Conservation (phyloP, 805 yeast species). For the Wickerhamomyces silvicola region DNA sequence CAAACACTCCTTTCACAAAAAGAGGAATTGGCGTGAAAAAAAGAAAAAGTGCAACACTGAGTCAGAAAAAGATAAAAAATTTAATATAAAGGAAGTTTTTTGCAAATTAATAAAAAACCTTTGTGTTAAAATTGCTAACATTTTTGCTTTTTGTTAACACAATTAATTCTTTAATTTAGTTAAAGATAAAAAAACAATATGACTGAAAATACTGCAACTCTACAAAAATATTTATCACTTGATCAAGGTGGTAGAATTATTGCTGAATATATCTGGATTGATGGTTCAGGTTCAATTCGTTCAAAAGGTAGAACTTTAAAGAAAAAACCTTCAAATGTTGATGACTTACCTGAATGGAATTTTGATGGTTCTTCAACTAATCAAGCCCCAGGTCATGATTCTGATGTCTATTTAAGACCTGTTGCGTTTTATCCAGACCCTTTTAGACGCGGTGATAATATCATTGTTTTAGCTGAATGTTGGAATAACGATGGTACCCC, state of each 20-base stretch:
- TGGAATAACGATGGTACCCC: slow-evolving; percentile 99
- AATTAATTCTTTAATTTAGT: background rate
- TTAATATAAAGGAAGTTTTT: too few species aligned
- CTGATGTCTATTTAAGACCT: slow-evolving; percentile 94
- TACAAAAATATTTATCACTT: slow-evolving; percentile 76
- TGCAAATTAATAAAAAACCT: background rate
- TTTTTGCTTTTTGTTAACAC: too few species aligned
- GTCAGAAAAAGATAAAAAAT: too few species aligned
- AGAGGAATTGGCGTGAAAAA: too few species aligned
- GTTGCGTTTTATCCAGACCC: slow-evolving; percentile 94
- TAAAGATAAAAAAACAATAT: slow-evolving; percentile 7
- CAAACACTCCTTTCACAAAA: too few species aligned
- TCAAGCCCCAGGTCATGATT: slow-evolving; percentile 97
- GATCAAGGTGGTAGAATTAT: slow-evolving; percentile 81
- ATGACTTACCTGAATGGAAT: slow-evolving; percentile 97
- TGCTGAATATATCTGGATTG: slow-evolving; percentile 98
- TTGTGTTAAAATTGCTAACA: background rate
- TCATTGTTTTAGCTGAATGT: slow-evolving; percentile 91
- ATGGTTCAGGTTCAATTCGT: slow-evolving; percentile 84
- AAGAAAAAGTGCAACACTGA: too few species aligned
- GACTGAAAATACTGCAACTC: slow-evolving; percentile 63
- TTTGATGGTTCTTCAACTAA: slow-evolving; percentile 98
- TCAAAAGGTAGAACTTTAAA: slow-evolving; percentile 87
- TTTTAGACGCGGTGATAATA: slow-evolving; percentile 96
- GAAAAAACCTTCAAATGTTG: slow-evolving; percentile 62